Conservation (phyloP, 2,329 filamentous ascomycete species). For the Ceratocystis ficicola region DNA sequence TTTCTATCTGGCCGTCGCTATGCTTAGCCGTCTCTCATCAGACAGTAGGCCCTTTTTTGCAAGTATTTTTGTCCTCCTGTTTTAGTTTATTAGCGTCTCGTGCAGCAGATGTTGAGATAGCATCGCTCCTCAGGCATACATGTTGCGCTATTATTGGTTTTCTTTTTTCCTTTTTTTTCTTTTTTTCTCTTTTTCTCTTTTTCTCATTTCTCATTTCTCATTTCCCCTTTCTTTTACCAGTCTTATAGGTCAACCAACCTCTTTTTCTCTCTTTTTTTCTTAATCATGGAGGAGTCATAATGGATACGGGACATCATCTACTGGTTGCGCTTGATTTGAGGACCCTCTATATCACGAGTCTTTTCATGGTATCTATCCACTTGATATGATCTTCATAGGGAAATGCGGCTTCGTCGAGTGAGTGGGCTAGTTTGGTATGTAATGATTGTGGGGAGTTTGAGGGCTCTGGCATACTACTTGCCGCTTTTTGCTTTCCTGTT, state of each 20-base stretch:
- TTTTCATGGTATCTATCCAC: not conserved
- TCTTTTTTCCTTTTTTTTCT: not conserved
- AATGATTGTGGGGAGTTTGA: not conserved
- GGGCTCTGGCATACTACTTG: not conserved
- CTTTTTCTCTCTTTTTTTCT: constrained; percentile 8
- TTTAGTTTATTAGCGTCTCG: not conserved
- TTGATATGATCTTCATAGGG: too few species aligned
- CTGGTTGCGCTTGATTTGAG: not conserved
- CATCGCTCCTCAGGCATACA: not conserved
- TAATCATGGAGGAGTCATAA: constrained; percentile 1
- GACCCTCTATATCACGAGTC: not conserved
- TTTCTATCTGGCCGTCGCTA: not conserved
- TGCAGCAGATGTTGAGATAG: constrained; percentile 3
- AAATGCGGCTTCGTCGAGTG: too few species aligned
- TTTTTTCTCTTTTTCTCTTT: not conserved
- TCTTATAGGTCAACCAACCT: constrained; percentile 10
- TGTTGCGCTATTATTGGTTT: not conserved
- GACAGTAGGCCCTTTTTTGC: not conserved
- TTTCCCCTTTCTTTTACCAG: not conserved
- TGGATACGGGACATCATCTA: not conserved
- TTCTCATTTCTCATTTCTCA: not conserved
- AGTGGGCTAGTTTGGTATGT: too few species aligned
- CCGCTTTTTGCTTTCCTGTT: not conserved
- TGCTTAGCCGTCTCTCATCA: not conserved
- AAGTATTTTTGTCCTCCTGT: not conserved